These are phyloP conservation scores for Alternaria ethzedia DNA, from an alignment of 2,329 filamentous ascomycete species.

Conservation along the genomic window DNA sequence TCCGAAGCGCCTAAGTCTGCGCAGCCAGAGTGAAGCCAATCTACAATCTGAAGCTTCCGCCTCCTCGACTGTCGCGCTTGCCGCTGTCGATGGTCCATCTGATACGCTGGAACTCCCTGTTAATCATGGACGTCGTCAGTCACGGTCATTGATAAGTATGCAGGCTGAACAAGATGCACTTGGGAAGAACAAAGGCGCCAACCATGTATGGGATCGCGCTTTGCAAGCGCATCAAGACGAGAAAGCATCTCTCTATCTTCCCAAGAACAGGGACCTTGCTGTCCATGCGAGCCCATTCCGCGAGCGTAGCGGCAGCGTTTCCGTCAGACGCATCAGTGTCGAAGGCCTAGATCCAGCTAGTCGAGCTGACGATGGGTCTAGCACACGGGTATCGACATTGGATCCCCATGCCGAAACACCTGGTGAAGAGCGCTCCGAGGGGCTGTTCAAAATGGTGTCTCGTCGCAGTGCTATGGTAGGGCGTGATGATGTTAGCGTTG, in stretches of 20 bases:
- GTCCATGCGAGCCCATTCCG: slow-evolving; percentile 37
- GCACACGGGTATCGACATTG: slow-evolving; percentile 15
- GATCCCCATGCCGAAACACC: slow-evolving; percentile 2
- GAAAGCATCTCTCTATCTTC: slow-evolving; percentile 41
- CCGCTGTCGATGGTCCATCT: slow-evolving; percentile 26
- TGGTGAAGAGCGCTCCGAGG: not conserved
- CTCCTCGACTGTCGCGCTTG: not conserved
- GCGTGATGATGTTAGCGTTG: slow-evolving; percentile 3
- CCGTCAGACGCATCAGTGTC: slow-evolving; percentile 11
- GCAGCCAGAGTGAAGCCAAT: slow-evolving; percentile 43
- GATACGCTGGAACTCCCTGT: slow-evolving; percentile 19
- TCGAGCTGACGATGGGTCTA: slow-evolving; percentile 5
- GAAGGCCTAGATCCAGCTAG: not conserved
- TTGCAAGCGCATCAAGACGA: slow-evolving; percentile 47
- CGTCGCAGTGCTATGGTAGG: slow-evolving; percentile 31
- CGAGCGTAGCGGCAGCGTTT: slow-evolving; percentile 38
- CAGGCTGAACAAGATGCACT: slow-evolving; percentile 36
- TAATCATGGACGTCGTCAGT: slow-evolving; percentile 33
- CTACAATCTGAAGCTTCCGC: slow-evolving; percentile 14
- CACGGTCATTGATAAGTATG: slow-evolving; percentile 39
- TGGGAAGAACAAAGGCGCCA: slow-evolving; percentile 28
- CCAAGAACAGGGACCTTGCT: slow-evolving; percentile 39
- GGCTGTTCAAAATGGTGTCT: not conserved
- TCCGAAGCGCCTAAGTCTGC: slow-evolving; percentile 32
- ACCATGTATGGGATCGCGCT: slow-evolving; percentile 46